phyloP scores from a whole-genome alignment of 306 rosid genomes.

The Cicer yamashitae region DNA sequence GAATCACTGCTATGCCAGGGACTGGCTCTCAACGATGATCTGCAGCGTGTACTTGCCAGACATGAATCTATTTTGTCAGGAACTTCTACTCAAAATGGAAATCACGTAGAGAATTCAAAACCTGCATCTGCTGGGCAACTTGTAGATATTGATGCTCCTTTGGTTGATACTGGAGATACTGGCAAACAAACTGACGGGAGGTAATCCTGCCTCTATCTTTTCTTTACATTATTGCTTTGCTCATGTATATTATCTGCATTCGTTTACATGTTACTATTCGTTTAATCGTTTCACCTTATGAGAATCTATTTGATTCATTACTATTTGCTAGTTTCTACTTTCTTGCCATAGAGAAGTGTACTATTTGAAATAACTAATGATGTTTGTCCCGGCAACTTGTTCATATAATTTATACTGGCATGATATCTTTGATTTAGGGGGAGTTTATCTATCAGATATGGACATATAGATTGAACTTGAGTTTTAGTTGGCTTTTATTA shows the following conservation, averaged over 20 bases:
- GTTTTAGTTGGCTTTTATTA: slow-evolving; percentile 18
- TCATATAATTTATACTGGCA: slow-evolving; percentile 10
- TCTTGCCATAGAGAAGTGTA: background rate
- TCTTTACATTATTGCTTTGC: slow-evolving; percentile 28
- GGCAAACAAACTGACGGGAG: slow-evolving; percentile 64
- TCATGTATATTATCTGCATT: slow-evolving; percentile 37
- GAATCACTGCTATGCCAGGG: slow-evolving; percentile 94
- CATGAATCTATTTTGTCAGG: slow-evolving; percentile 90
- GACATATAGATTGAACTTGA: slow-evolving; percentile 4
- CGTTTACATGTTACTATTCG: slow-evolving; percentile 15
- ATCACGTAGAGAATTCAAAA: slow-evolving; percentile 54
- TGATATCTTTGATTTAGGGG: slow-evolving; percentile 5
- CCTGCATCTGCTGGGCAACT: slow-evolving; percentile 62
- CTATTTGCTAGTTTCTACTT: slow-evolving; percentile 28
- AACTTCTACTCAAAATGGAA: slow-evolving; percentile 50
- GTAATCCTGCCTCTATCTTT: slow-evolving; percentile 51
- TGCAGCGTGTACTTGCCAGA: slow-evolving; percentile 89
- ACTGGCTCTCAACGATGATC: slow-evolving; percentile 88
- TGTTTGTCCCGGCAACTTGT: slow-evolving; percentile 26
- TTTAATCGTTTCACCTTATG: slow-evolving; percentile 11
- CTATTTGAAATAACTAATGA: slow-evolving; percentile 3
- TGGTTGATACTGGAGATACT: slow-evolving; percentile 78
- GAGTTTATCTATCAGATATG: slow-evolving; percentile 20
- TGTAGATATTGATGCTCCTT: slow-evolving; percentile 72
- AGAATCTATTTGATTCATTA: slow-evolving; percentile 26